Percentiles rank a stretch among this genome's conserved stretches.
These are phyloP conservation scores for Fusarium caatingaense DNA, from an alignment of 2,329 filamentous ascomycete species.

Conservation along the genomic window DNA sequence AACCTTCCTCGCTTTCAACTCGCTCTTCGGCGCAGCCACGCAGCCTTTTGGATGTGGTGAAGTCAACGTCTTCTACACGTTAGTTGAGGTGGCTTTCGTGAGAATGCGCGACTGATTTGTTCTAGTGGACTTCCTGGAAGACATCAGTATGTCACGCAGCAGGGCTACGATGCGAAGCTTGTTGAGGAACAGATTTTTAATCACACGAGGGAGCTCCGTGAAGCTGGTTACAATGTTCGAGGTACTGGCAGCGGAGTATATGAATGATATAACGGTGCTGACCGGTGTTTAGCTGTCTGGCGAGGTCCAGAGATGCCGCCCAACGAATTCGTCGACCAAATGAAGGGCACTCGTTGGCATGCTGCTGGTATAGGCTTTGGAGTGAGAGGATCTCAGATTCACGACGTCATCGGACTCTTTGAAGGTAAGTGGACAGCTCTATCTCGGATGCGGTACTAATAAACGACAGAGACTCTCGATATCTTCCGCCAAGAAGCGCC, in stretches of 20 bases:
- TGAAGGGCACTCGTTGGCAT: conserved; percentile 10
- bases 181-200: conserved; percentile 16
- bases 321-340: neutral
- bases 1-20: neutral
- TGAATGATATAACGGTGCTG: fast-evolving
- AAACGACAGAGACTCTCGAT: neutral
- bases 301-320: conserved; percentile 2
- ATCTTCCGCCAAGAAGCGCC: conserved; percentile 13
- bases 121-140: conserved; percentile 5
- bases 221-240: conserved; percentile 16
- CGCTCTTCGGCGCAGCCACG: neutral
- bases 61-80: conserved; percentile 16
- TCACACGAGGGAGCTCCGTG: conserved; percentile 1
- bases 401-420: neutral
- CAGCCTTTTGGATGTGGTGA: neutral
- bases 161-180: conserved; percentile 6
- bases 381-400: conserved; percentile 2
- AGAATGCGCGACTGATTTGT: fast-evolving
- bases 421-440: too few species aligned
- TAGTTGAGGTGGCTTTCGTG: too few species aligned
- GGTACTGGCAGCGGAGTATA: fast-evolving
- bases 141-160: conserved; percentile 7
- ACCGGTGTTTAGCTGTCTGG: neutral
- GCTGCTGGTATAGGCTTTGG: conserved; percentile 13
- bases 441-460: neutral